Evolutionary conservation across 441 rosid species (phyloP).

Genomic region (Dalechampia spathulata): DNA sequence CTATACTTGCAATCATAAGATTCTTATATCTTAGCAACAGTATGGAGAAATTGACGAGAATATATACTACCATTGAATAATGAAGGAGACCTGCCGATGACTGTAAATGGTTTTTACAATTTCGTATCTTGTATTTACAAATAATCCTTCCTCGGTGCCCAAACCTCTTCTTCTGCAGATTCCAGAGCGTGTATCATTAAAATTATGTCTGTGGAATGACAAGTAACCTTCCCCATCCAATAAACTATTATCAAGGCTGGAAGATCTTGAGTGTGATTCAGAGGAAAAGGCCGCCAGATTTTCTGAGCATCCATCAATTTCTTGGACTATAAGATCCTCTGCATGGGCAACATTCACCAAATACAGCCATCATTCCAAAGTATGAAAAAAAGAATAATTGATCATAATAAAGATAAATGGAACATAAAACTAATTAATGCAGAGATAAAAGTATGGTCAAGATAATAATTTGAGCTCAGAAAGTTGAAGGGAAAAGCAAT

Average conservation of each 20-base stretch:
- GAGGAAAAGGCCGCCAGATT: slow-evolving; percentile 18
- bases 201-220: slow-evolving; percentile 14
- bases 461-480: background rate
- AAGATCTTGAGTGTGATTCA: slow-evolving; percentile 22
- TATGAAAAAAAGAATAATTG: background rate
- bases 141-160: slow-evolving; percentile 14
- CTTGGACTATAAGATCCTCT: slow-evolving; percentile 38
- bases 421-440: background rate
- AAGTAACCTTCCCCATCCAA: slow-evolving; percentile 23
- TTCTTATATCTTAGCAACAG: background rate
- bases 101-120: slow-evolving; percentile 16
- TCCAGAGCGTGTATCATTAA: slow-evolving; percentile 14
- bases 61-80: slow-evolving; percentile 43
- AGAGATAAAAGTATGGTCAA: background rate
- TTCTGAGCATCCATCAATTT: slow-evolving; percentile 25
- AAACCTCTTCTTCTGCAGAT: slow-evolving; percentile 20
- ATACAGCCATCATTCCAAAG: slow-evolving; percentile 4
- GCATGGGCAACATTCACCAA: slow-evolving; percentile 15
- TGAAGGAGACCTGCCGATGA: slow-evolving; percentile 24
- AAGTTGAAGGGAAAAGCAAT: background rate
- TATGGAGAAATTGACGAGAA: slow-evolving; percentile 7
- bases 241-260: slow-evolving; percentile 15
- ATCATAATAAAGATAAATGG: background rate
- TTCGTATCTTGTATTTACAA: slow-evolving; percentile 30
- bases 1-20: background rate